Percentiles rank a stretch among this genome's conserved stretches.
phyloP scores from a whole-genome alignment of 768 basidiomycete genomes.

The Russula lepida region DNA sequence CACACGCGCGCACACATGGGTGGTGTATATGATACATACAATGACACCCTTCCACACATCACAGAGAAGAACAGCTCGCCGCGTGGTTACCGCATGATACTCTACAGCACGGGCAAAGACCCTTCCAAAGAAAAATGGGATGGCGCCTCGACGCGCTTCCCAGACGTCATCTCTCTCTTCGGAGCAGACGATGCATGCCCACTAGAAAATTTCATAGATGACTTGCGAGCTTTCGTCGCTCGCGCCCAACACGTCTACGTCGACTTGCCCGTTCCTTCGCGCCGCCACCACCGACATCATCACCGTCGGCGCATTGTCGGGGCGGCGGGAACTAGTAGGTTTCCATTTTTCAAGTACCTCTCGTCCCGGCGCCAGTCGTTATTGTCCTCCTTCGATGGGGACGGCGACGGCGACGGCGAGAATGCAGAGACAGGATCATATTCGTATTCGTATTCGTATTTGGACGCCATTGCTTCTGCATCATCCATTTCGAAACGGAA shows the following conservation, averaged over 20 bases:
- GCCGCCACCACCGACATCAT: background rate
- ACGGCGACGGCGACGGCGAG: too few relatives aligned
- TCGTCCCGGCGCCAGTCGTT: conserved; percentile 9
- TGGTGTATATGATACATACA: background rate
- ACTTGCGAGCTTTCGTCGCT: conserved; percentile 48
- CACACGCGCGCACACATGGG: background rate
- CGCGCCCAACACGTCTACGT: conserved; percentile 40
- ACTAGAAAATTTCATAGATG: conserved; percentile 45
- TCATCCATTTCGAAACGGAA: conserved; percentile 35
- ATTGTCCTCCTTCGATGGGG: too few relatives aligned
- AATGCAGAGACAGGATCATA: conserved; percentile 35
- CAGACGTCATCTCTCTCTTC: conserved; percentile 60
- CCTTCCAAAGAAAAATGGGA: conserved; percentile 83
- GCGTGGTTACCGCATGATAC: conserved; percentile 76
- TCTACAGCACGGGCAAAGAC: conserved; percentile 76
- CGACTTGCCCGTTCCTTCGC: conserved; percentile 27
- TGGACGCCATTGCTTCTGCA: conserved; percentile 45
- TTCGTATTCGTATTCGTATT: too few relatives aligned
- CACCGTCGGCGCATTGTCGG: too few relatives aligned
- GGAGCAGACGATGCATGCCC: conserved; percentile 65
- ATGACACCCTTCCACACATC: conserved; percentile 35
- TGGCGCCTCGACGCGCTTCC: conserved; percentile 69
- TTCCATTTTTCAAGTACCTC: conserved; percentile 22
- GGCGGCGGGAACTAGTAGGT: background rate
- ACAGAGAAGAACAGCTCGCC: conserved; percentile 62